Conservation (phyloP, 2,329 filamentous ascomycete genomes). For the Sphaceloma murrayae region DNA sequence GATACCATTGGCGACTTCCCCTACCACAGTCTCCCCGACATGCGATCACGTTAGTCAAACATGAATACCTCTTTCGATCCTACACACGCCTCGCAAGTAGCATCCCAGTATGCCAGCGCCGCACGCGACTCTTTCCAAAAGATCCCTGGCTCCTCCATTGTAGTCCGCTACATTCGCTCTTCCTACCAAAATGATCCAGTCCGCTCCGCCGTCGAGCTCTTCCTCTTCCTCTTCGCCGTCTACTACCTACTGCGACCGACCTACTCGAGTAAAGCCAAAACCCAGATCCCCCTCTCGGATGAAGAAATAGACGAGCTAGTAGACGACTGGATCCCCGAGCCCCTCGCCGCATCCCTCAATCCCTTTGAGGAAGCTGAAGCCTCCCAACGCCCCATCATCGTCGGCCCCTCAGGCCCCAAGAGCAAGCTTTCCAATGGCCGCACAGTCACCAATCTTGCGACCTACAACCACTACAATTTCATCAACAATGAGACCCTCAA, state of each 20-base stretch:
- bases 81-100: conserved; percentile 17
- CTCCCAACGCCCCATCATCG: conserved; percentile 77
- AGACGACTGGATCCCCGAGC: conserved; percentile 93
- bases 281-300: conserved; percentile 79
- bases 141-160: conserved; percentile 85
- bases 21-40: not conserved
- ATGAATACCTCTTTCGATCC: conserved; percentile 14
- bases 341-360: conserved; percentile 66
- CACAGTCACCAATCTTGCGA: conserved; percentile 86
- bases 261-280: conserved; percentile 84
- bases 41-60: not conserved
- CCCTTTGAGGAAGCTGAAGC: conserved; percentile 69
- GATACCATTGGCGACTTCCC: no score
- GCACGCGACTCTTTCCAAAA: conserved; percentile 59
- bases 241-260: conserved; percentile 84
- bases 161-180: conserved; percentile 90
- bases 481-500: conserved; percentile 86
- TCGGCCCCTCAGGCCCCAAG: conserved; percentile 87
- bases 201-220: conserved; percentile 82
- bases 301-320: conserved; percentile 97
- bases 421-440: conserved; percentile 80
- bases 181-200: conserved; percentile 97
- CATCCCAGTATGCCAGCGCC: conserved; percentile 18
- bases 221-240: conserved; percentile 91
- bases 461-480: conserved; percentile 97